Conservation (phyloP, 2,329 filamentous ascomycete species). For the Aspergillus intermedius region DNA sequence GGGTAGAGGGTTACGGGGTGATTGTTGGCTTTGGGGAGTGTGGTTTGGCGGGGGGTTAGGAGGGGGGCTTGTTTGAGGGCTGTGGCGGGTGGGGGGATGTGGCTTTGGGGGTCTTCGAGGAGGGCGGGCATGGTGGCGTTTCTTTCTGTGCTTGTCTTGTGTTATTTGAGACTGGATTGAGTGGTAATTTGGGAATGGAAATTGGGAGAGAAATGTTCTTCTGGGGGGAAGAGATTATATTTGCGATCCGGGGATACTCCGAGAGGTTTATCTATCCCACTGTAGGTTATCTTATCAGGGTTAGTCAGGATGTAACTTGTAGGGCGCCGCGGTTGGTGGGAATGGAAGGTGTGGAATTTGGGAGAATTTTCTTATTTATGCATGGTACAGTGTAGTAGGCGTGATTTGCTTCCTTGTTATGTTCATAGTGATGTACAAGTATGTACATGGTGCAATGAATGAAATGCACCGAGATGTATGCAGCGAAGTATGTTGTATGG, state of each 20-base stretch:
- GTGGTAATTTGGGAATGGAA: background rate
- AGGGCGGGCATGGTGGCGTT: constrained; percentile 26
- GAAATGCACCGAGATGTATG: too few species aligned
- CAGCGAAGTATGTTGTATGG: too few species aligned
- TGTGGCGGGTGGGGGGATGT: constrained; percentile 19
- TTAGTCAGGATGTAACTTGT: background rate
- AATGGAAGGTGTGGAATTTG: too few species aligned
- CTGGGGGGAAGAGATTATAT: background rate
- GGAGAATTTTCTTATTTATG: too few species aligned
- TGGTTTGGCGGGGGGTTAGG: constrained; percentile 17
- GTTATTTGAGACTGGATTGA: background rate
- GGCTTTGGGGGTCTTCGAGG: constrained; percentile 29
- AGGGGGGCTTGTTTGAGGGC: constrained; percentile 12
- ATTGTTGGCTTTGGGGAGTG: constrained; percentile 16
- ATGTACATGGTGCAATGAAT: too few species aligned
- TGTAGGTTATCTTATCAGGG: too few species aligned
- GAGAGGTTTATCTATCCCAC: too few species aligned
- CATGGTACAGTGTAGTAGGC: too few species aligned
- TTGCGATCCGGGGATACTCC: background rate
- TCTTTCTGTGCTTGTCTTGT: background rate
- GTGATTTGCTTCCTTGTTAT: too few species aligned
- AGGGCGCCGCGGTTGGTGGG: background rate
- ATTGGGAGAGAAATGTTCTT: background rate
- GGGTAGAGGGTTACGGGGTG: constrained; percentile 24
- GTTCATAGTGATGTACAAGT: too few species aligned